These are phyloP conservation scores for Saccharomycopsis fermentans DNA, from an alignment of 805 yeast genomes.

Conservation along the genomic window DNA sequence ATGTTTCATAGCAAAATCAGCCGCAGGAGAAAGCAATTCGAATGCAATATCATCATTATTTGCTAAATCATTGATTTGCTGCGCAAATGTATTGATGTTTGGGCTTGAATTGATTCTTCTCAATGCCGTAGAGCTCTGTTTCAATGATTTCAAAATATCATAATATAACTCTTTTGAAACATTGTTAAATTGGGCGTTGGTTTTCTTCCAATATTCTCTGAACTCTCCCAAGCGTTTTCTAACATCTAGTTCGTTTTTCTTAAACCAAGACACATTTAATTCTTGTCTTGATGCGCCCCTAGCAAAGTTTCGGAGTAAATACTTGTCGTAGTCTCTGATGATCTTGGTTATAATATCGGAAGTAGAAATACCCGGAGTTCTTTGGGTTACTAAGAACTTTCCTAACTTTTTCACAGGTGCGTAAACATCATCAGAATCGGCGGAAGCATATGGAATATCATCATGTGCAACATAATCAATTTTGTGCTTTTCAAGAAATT, in stretches of 20 bases:
- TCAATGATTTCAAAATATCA: slow-evolving; percentile 68
- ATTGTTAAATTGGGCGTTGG: slow-evolving; percentile 55
- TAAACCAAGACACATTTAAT: slow-evolving; percentile 92
- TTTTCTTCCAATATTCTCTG: slow-evolving; percentile 73
- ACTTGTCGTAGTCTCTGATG: slow-evolving; percentile 92
- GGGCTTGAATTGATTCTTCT: slow-evolving; percentile 19
- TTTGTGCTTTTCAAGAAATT: slow-evolving; percentile 64
- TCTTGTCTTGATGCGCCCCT: slow-evolving; percentile 96
- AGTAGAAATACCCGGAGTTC: slow-evolving; percentile 94
- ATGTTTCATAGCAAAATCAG: slow-evolving; percentile 55
- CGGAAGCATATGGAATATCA: slow-evolving; percentile 86
- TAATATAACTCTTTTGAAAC: slow-evolving; percentile 76
- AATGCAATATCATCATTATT: slow-evolving; percentile 7
- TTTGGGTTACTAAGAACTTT: slow-evolving; percentile 84
- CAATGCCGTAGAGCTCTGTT: slow-evolving; percentile 30
- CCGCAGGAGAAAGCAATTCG: slow-evolving; percentile 40
- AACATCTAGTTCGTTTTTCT: slow-evolving; percentile 91
- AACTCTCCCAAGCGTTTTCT: slow-evolving; percentile 85
- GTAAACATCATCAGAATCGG: slow-evolving; percentile 86
- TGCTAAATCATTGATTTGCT: slow-evolving; percentile 19
- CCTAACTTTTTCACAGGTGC: slow-evolving; percentile 86
- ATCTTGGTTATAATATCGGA: slow-evolving; percentile 93
- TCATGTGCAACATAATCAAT: slow-evolving; percentile 98
- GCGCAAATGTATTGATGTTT: slow-evolving; percentile 19
- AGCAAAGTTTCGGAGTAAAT: slow-evolving; percentile 92